Base-by-base conservation (phyloP, 257 asterid genomes). In the Fraxinus pennsylvanica region DNA sequence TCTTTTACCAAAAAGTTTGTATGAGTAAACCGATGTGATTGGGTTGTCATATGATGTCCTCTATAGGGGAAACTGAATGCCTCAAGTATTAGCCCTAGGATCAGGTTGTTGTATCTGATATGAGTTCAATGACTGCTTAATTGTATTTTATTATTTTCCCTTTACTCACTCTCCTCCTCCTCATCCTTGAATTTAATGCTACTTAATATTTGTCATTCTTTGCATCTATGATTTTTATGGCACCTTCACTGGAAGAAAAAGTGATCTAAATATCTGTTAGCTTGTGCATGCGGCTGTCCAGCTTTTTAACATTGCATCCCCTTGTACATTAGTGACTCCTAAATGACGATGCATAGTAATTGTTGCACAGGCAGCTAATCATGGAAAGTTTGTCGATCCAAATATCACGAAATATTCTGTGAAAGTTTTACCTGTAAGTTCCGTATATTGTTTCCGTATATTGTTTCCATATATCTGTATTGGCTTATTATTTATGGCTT, bases 381-480 rank as follows among this genome's bases (percentile, higher is more conserved):
- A 87, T 69, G 97, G 89, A 76, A 90, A 80, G 83, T 86, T 73
- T 78, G 86, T 83, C 82, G 97, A 94, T 85, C 96, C 92, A 68
- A 91, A 85, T 85, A 80, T 84, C 77, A 91, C 91, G 68, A 92
- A 89, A 80, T 94, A 94, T 79, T 77, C 97, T 1, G 95, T 87
- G 69, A 88, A 85, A 86, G 94, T 92, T 80, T 83, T 94, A 82
- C 96, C 97, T 12, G 98, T 94, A 86, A 91, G 97, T 87, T 81
- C 74, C 50, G 47, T 71, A 73, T 63, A 25, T 52, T 78, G 57
- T 74, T 66, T 47, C 70, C 43, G 1, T 27, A 27, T 27, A 30
- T 52, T 78, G 57, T 74, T 66, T 47, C 70, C 43, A 1, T 27
- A 27, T 27, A 30, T 68, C 41, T 41, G 19, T 59, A 9, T 57